phyloP scores from a whole-genome alignment of 257 asterid genomes.

The Gynochthodes officinalis region DNA sequence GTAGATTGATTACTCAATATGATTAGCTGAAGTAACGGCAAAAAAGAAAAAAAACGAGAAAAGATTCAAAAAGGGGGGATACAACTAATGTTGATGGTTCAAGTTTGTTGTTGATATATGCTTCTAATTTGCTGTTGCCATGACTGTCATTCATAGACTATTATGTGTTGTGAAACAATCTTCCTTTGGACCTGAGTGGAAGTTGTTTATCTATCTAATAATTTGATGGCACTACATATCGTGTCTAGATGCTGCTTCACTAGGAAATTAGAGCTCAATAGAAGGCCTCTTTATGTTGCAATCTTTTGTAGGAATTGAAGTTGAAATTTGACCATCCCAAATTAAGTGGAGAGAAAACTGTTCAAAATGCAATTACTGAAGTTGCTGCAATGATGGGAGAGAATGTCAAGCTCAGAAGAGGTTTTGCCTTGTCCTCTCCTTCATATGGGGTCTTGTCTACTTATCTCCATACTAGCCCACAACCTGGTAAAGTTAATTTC shows the following conservation, averaged over 20 bases:
- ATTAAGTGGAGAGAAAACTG: conserved; percentile 70
- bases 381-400: conserved; percentile 98
- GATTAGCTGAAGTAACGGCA: not conserved
- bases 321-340: conserved; percentile 76
- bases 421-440: conserved; percentile 54
- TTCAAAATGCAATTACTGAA: conserved; percentile 75
- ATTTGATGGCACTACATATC: not conserved
- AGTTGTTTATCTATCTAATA: not conserved
- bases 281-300: conserved; percentile 1
- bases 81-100: not conserved
- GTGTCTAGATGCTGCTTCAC: conserved; percentile 22
- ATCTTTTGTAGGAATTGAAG: conserved; percentile 52
- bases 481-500: conserved; percentile 53
- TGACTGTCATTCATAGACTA: not conserved
- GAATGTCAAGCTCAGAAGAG: conserved; percentile 92
- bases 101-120: not conserved
- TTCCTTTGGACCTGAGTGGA: not conserved
- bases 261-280: conserved; percentile 1
- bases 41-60: no score
- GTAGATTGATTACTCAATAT: not conserved
- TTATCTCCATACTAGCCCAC: conserved; percentile 88
- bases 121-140: not conserved
- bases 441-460: conserved; percentile 78
- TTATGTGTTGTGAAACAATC: not conserved
- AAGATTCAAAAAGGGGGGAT: no score